A percentile compares a stretch with the other conserved stretches of the same genome.
phyloP scores from a whole-genome alignment of 73 alveolate species.

The Paramecium pentaurelia region DNA sequence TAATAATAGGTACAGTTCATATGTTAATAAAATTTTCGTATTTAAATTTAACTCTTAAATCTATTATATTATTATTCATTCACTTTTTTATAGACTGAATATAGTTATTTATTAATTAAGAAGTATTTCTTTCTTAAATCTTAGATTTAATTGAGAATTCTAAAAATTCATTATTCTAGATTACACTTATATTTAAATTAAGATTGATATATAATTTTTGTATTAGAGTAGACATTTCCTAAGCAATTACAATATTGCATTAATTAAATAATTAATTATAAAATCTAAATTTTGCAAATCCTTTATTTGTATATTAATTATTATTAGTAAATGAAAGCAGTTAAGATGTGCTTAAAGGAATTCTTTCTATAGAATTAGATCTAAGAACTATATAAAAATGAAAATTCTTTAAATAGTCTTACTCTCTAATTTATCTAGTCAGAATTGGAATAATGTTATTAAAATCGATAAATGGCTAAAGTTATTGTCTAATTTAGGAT shows the following conservation, averaged over 20 bases:
- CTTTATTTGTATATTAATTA: neutral
- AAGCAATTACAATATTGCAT: neutral
- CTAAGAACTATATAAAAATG: neutral
- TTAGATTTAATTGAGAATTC: neutral
- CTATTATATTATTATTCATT: neutral
- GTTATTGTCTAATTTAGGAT: slow-evolving; percentile 22
- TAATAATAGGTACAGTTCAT: neutral
- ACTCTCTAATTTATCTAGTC: neutral
- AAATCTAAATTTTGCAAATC: neutral
- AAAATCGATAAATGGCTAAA: neutral
- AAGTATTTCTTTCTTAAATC: neutral
- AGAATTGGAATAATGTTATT: slow-evolving; percentile 5
- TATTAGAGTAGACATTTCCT: neutral
- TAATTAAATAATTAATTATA: neutral
- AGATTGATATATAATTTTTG: neutral
- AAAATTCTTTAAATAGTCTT: neutral
- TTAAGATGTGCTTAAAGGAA: neutral
- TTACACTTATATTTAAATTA: neutral
- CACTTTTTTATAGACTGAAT: neutral
- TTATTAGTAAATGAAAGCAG: neutral
- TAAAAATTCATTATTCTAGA: neutral
- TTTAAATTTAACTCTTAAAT: neutral
- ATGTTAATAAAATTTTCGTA: neutral
- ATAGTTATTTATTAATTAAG: neutral
- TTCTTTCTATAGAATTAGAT: neutral